Conservation (phyloP, 2,329 filamentous ascomycete genomes). For the Monilinia fructicola region DNA sequence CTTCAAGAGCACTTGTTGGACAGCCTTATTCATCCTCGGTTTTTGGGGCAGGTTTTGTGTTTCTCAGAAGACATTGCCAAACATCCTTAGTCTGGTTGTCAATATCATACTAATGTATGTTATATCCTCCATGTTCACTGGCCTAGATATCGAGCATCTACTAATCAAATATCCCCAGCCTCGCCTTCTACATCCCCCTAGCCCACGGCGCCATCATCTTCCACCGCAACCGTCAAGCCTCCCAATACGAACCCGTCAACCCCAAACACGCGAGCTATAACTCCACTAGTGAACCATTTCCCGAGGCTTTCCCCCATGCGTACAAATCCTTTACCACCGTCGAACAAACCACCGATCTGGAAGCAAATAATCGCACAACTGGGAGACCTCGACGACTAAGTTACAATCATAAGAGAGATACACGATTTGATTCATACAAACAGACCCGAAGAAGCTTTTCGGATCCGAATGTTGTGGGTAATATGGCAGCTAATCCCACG, state of each 20-base stretch:
- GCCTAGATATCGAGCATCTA: not conserved
- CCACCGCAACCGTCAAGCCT: slow-evolving; percentile 25
- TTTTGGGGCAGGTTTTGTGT: slow-evolving; percentile 21
- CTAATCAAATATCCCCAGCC: slow-evolving; percentile 24
- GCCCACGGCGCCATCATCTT: slow-evolving; percentile 35
- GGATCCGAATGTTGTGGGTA: slow-evolving; percentile 2
- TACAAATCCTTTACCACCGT: slow-evolving; percentile 22
- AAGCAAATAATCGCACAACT: not conserved
- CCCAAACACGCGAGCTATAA: slow-evolving; percentile 4
- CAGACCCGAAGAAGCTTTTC: slow-evolving; percentile 20
- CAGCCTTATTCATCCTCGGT: slow-evolving; percentile 28
- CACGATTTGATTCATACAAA: slow-evolving; percentile 31
- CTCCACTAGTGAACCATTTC: not conserved
- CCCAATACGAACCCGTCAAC: slow-evolving; percentile 9
- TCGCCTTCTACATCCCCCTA: slow-evolving; percentile 34
- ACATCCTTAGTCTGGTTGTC: slow-evolving; percentile 25
- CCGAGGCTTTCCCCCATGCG: not conserved
- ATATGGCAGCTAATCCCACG: not conserved
- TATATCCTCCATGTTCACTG: not conserved
- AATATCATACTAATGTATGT: slow-evolving; percentile 32
- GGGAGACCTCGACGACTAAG: slow-evolving; percentile 6
- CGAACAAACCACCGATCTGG: slow-evolving; percentile 16
- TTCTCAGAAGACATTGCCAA: slow-evolving; percentile 8
- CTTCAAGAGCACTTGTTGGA: slow-evolving; percentile 32
- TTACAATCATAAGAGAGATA: slow-evolving; percentile 33